Evolutionary conservation across 2,329 filamentous ascomycete genomes (phyloP).

Genomic region (Penicillium olsonii): DNA sequence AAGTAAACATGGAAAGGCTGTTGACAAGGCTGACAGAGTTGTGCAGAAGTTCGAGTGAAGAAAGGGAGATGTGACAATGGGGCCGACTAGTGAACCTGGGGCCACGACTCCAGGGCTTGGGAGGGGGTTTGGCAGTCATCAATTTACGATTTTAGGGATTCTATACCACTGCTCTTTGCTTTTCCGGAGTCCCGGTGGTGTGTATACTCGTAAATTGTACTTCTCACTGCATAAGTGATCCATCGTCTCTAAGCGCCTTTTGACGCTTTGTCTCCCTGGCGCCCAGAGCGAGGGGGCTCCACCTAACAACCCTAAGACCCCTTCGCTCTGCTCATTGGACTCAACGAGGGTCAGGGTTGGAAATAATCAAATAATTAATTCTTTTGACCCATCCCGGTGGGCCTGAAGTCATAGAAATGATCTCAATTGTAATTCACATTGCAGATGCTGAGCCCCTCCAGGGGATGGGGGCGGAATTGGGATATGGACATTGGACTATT

Average conservation of each 20-base stretch:
- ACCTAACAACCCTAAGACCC: slow-evolving; percentile 3
- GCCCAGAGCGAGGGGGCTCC: slow-evolving; percentile 5
- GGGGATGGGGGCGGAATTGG: slow-evolving; percentile 34
- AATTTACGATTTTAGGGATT: too few relatives aligned
- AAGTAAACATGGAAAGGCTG: not conserved
- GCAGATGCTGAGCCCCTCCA: slow-evolving; percentile 31
- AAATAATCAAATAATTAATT: not conserved
- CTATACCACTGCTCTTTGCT: too few relatives aligned
- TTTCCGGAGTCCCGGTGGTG: too few relatives aligned
- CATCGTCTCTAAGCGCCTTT: slow-evolving; percentile 4
- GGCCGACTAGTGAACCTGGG: not conserved
- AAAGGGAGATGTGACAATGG: not conserved
- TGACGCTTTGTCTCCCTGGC: slow-evolving; percentile 9
- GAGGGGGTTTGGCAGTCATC: too few relatives aligned
- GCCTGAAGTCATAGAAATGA: slow-evolving; percentile 17
- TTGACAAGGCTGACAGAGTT: slow-evolving; percentile 6
- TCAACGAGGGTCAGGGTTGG: not conserved
- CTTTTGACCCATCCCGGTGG: slow-evolving; percentile 14
- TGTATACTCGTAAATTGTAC: too few relatives aligned
- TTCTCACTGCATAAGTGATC: not conserved
- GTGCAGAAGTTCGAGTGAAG: not conserved
- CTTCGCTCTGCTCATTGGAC: not conserved
- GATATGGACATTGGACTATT: slow-evolving; percentile 26
- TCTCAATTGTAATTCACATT: slow-evolving; percentile 18
- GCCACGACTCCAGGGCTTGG: not conserved